phyloP scores from a whole-genome alignment of 2,329 filamentous ascomycete species.

The Penicillium corylophilum region DNA sequence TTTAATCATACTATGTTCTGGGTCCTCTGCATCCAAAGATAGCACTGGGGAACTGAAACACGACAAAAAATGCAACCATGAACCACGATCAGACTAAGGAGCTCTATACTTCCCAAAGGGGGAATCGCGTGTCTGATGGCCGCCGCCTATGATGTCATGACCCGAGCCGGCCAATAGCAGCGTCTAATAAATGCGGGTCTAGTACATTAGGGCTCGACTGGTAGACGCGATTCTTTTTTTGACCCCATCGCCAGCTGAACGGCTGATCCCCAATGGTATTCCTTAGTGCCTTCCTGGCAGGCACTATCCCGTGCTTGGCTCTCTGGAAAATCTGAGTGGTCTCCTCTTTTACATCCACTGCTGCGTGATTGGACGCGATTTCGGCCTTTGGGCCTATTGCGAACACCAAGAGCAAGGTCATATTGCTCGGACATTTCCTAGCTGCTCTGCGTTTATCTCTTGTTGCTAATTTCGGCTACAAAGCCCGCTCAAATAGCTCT shows the following conservation, averaged over 20 bases:
- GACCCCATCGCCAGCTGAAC: not conserved
- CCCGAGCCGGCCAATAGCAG: conserved; percentile 21
- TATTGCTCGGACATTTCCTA: not conserved
- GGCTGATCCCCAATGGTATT: not conserved
- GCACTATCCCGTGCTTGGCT: not conserved
- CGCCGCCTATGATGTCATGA: conserved; percentile 21
- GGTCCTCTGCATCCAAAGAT: conserved; percentile 8
- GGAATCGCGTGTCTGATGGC: conserved; percentile 9
- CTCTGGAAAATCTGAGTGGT: not conserved
- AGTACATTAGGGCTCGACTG: not conserved
- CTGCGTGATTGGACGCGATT: not conserved
- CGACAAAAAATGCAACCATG: conserved; percentile 6
- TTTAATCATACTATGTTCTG: not conserved
- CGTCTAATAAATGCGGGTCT: not conserved
- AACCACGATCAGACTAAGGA: conserved; percentile 2
- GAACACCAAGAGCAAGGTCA: not conserved
- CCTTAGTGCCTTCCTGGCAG: not conserved
- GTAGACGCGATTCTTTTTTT: not conserved
- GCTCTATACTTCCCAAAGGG: conserved; percentile 13
- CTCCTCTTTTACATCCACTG: not conserved
- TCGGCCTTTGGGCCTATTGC: not conserved
- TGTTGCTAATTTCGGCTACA: not conserved
- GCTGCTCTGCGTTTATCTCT: not conserved
- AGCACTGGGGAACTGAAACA: conserved; percentile 15
- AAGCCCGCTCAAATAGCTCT: not conserved